These are phyloP conservation scores for Lentinula lateritia DNA, from an alignment of 768 basidiomycete genomes.

Conservation along the genomic window DNA sequence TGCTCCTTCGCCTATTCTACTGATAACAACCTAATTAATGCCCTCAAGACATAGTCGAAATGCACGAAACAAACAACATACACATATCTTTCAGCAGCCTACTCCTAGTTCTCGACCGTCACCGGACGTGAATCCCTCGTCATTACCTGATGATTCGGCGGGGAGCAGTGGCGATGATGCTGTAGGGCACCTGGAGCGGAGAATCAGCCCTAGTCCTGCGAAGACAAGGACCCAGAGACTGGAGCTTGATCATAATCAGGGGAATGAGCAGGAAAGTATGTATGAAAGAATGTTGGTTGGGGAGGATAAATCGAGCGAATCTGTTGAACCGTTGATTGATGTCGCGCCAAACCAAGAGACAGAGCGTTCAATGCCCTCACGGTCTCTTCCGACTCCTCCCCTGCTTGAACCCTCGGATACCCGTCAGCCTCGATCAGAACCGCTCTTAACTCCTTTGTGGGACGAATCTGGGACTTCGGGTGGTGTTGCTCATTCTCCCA, in stretches of 20 bases:
- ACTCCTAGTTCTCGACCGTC: constrained; percentile 3
- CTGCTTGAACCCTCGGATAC: background rate
- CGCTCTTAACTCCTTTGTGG: constrained; percentile 4
- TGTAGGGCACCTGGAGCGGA: background rate
- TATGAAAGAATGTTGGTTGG: background rate
- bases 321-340: background rate
- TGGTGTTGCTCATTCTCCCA: constrained; percentile 6
- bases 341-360: background rate
- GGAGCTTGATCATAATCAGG: background rate
- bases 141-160: constrained; percentile 8
- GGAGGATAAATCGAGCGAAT: background rate
- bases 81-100: constrained; percentile 7
- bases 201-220: background rate
- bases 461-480: background rate
- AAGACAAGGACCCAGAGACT: background rate
- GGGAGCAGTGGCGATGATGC: constrained; percentile 4
- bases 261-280: background rate
- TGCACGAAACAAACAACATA: constrained; percentile 9
- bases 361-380: background rate
- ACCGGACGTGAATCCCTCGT: constrained; percentile 1
- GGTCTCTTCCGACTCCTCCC: constrained; percentile 3
- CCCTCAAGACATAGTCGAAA: constrained; percentile 10
- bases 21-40: constrained; percentile 9
- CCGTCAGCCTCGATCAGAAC: background rate
- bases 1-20: constrained; percentile 1